Evolutionary conservation across 139 green algal species (phyloP).

Genomic region (Micromonas pusilla): DNA sequence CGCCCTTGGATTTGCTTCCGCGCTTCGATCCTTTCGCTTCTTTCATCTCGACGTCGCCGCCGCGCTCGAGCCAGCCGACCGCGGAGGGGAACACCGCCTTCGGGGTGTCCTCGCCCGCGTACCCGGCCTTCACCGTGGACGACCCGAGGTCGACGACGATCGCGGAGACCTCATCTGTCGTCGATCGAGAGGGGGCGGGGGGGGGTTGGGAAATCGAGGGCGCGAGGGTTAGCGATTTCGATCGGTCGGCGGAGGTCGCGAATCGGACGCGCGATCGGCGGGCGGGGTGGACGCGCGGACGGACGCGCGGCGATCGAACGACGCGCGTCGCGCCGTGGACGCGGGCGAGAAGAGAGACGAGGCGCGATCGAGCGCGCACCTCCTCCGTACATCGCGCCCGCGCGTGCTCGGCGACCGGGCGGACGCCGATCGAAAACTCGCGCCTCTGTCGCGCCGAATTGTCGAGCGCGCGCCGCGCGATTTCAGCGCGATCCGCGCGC

Average conservation of each 20-base stretch:
- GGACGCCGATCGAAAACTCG: too few relatives aligned
- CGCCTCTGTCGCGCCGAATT: too few relatives aligned
- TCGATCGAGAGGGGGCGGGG: not conserved
- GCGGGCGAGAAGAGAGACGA: too few relatives aligned
- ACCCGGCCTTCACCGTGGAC: constrained; percentile 73
- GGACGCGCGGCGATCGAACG: too few relatives aligned
- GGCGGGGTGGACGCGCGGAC: too few relatives aligned
- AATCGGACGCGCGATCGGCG: not conserved
- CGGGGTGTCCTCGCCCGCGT: constrained; percentile 89
- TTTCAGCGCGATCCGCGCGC: too few relatives aligned
- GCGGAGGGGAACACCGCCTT: constrained; percentile 87
- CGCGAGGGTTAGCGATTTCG: not conserved
- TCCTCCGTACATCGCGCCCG: not conserved
- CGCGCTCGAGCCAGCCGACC: not conserved
- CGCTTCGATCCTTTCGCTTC: constrained; percentile 23
- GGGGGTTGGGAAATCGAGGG: too few relatives aligned
- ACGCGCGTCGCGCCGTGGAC: too few relatives aligned
- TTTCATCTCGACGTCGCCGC: constrained; percentile 36
- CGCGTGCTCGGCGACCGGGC: too few relatives aligned
- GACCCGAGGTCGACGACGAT: constrained; percentile 86
- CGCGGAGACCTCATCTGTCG: constrained; percentile 87
- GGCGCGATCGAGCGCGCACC: not conserved
- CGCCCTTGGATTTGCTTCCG: too few relatives aligned
- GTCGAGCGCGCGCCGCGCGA: too few relatives aligned
- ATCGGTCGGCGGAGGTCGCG: not conserved